Conservation (phyloP, 352 stramenopile species). For the Phytophthora citricola region DNA sequence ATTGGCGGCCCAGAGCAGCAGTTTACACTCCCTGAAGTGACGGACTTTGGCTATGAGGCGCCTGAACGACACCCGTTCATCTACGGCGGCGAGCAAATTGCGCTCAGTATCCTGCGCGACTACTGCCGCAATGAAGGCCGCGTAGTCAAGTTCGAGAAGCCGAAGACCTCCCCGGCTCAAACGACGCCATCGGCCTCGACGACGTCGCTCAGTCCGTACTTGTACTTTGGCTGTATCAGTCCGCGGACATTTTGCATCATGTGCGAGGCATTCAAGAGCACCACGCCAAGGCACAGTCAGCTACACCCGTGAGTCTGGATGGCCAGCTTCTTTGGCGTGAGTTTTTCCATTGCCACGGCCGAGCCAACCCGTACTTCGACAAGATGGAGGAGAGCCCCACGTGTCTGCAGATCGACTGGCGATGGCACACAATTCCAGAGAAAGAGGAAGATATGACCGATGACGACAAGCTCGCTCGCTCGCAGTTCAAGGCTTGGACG, state of each 20-base stretch:
- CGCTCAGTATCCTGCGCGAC: constrained; percentile 64
- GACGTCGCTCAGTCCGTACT: constrained; percentile 95
- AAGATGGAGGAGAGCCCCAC: constrained; percentile 95
- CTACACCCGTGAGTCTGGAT: constrained; percentile 93
- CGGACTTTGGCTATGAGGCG: constrained; percentile 68
- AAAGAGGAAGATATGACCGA: constrained; percentile 67
- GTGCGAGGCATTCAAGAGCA: constrained; percentile 81
- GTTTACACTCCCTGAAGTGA: constrained; percentile 72
- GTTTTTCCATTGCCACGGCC: constrained; percentile 92
- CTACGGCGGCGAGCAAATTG: constrained; percentile 75
- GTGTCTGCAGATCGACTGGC: constrained; percentile 88
- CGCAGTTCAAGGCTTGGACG: constrained; percentile 94
- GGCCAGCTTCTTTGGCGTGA: constrained; percentile 97
- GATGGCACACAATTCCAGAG: constrained; percentile 87
- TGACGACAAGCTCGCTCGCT: constrained; percentile 82
- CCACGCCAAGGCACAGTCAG: constrained; percentile 67
- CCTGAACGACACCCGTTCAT: constrained; percentile 72
- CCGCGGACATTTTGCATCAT: constrained; percentile 92
- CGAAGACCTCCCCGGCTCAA: constrained; percentile 94
- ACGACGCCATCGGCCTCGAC: constrained; percentile 91
- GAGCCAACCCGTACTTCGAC: constrained; percentile 90
- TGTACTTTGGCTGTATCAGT: constrained; percentile 95
- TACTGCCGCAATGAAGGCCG: constrained; percentile 85
- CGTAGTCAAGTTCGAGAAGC: constrained; percentile 97
- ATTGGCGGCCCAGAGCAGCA: constrained; percentile 65